phyloP scores from a whole-genome alignment of 1,284 basidiomycete genomes.

The Moesziomyces sp. region DNA sequence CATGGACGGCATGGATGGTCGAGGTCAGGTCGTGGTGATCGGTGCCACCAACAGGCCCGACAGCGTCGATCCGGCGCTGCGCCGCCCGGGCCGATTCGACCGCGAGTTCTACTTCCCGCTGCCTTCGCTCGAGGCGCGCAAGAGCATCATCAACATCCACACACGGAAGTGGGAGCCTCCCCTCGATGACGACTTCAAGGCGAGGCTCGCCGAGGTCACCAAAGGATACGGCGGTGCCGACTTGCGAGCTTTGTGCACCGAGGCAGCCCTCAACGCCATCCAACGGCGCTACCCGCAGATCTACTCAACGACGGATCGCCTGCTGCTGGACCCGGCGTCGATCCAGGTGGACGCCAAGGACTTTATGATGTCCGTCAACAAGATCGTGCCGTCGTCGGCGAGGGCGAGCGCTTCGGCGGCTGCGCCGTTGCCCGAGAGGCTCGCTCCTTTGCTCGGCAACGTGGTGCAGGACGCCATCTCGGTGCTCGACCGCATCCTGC shows the following conservation, averaged over 20 bases:
- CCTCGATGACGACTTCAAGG: slow-evolving; percentile 75
- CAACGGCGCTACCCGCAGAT: slow-evolving; percentile 97
- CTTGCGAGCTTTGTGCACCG: slow-evolving; percentile 78
- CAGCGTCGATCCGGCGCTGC: slow-evolving; percentile 92
- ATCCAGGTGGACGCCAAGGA: slow-evolving; percentile 89
- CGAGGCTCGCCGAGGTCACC: slow-evolving; percentile 85
- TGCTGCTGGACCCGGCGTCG: slow-evolving; percentile 85
- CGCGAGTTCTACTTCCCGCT: slow-evolving; percentile 98
- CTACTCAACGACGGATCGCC: slow-evolving; percentile 88
- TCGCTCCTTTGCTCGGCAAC: slow-evolving; percentile 81
- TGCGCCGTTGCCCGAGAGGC: slow-evolving; percentile 83
- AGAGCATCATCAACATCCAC: slow-evolving; percentile 91
- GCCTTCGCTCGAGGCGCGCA: slow-evolving; percentile 83
- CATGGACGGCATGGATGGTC: slow-evolving; percentile 99
- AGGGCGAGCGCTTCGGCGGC: slow-evolving; percentile 87
- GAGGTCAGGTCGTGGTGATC: slow-evolving; percentile 94
- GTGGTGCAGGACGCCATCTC: slow-evolving; percentile 78
- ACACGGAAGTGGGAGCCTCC: slow-evolving; percentile 90
- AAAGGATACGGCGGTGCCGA: slow-evolving; percentile 99
- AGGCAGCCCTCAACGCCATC: slow-evolving; percentile 95
- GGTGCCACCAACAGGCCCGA: slow-evolving; percentile 98
- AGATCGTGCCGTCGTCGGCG: slow-evolving; percentile 85
- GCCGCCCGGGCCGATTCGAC: slow-evolving; percentile 95
- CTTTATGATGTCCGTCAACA: slow-evolving; percentile 95
- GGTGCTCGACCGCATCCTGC: slow-evolving; percentile 72